phyloP scores from a whole-genome alignment of 1,284 basidiomycete genomes.

The Apiotrichum sp. region DNA sequence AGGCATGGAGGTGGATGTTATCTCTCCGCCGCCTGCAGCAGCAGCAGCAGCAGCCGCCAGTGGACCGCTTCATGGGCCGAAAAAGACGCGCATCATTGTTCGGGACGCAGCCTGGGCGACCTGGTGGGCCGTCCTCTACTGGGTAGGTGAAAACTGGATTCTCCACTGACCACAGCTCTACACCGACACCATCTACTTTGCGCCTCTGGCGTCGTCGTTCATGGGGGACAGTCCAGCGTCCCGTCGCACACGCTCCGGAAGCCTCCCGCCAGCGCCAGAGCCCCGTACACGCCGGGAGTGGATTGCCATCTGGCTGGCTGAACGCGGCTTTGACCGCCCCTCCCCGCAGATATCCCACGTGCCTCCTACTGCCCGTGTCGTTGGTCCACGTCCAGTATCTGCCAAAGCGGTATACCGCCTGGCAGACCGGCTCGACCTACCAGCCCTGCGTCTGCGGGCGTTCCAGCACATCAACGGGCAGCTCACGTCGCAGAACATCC shows the following conservation, averaged over 20 bases:
- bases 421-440: conserved; percentile 60
- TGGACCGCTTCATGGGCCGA: conserved; percentile 27
- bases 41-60: neutral
- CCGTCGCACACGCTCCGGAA: neutral
- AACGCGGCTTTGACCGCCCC: conserved; percentile 19
- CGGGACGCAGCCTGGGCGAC: conserved; percentile 74
- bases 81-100: conserved; percentile 60
- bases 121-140: conserved; percentile 75
- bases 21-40: neutral
- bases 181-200: conserved; percentile 75
- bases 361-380: neutral
- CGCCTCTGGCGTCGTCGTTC: conserved; percentile 65
- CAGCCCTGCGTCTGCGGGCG: conserved; percentile 38
- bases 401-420: conserved; percentile 82
- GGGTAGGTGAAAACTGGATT: conserved; percentile 52
- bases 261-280: conserved; percentile 7
- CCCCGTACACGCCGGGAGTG: conserved; percentile 29
- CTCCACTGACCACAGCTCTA: conserved; percentile 56
- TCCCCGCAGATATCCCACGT: neutral
- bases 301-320: conserved; percentile 37
- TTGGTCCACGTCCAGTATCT: conserved; percentile 66
- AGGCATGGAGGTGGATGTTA: neutral
- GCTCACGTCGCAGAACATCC: conserved; percentile 70
- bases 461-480: conserved; percentile 67
- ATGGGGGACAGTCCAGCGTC: neutral